Evolutionary conservation across 1,284 basidiomycete species (phyloP).

Genomic region (Pseudozyma sp.): DNA sequence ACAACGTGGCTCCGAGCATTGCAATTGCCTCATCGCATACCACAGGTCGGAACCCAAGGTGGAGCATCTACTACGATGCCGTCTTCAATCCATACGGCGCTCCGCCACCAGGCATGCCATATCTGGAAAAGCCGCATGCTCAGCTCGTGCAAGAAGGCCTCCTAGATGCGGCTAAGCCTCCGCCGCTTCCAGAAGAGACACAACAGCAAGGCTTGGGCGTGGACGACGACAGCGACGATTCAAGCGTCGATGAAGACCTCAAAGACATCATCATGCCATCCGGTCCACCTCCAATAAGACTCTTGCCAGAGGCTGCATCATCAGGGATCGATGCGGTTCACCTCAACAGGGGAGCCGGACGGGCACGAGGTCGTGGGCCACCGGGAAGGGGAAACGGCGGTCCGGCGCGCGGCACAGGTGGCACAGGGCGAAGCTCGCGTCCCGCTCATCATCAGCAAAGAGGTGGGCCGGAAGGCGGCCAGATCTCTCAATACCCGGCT

Average conservation of each 20-base stretch:
- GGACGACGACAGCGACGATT: slow-evolving; percentile 49
- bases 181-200: slow-evolving; percentile 33
- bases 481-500: not conserved
- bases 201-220: slow-evolving; percentile 2
- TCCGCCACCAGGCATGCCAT: slow-evolving; percentile 96
- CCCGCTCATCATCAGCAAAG: too few species aligned
- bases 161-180: slow-evolving; percentile 37
- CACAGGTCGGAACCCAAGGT: slow-evolving; percentile 33
- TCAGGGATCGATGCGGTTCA: too few species aligned
- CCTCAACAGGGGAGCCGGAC: not conserved
- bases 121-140: slow-evolving; percentile 74
- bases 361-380: not conserved
- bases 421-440: slow-evolving; percentile 7
- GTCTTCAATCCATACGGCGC: slow-evolving; percentile 93
- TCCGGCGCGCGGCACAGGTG: not conserved
- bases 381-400: not conserved
- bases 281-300: slow-evolving; percentile 51
- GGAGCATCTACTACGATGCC: slow-evolving; percentile 91
- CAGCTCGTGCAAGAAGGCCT: slow-evolving; percentile 45
- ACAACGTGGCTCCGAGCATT: not conserved
- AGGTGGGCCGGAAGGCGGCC: slow-evolving; percentile 1
- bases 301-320: not conserved
- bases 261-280: slow-evolving; percentile 64
- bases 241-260: slow-evolving; percentile 53
- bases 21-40: not conserved